Evolutionary conservation across 345 rosid species (phyloP).

Genomic region (Brassica nigra): DNA sequence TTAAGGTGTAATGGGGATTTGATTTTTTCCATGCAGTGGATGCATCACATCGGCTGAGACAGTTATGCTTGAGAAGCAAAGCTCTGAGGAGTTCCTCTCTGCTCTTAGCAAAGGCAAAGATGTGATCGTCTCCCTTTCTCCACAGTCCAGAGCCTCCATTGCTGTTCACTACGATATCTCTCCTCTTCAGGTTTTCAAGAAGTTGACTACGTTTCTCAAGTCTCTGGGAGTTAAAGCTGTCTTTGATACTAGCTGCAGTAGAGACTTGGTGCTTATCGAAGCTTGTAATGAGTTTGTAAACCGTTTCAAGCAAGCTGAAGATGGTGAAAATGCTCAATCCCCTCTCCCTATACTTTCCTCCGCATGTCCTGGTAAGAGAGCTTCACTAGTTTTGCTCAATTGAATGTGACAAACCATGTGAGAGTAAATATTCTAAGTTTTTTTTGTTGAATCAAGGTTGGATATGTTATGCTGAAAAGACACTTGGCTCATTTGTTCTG

Average conservation of each 20-base stretch:
- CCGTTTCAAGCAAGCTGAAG: constrained; percentile 58
- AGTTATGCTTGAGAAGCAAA: constrained; percentile 96
- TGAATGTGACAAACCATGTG: neutral
- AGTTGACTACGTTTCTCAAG: constrained; percentile 78
- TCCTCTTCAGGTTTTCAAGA: constrained; percentile 74
- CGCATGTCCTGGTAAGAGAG: constrained; percentile 79
- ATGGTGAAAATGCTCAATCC: constrained; percentile 42
- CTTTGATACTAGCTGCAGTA: constrained; percentile 80
- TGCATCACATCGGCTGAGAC: constrained; percentile 96
- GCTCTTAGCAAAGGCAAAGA: constrained; percentile 61
- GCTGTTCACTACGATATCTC: constrained; percentile 73
- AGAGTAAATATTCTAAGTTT: neutral
- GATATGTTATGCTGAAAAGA: constrained; percentile 98
- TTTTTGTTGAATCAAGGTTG: constrained; percentile 61
- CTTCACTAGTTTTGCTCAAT: constrained; percentile 3
- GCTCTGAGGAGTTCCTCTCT: constrained; percentile 82
- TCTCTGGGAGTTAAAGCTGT: constrained; percentile 85
- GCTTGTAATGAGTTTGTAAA: constrained; percentile 81
- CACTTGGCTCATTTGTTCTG: constrained; percentile 79
- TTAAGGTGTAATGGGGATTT: neutral
- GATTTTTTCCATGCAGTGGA: constrained; percentile 54
- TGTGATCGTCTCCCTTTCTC: constrained; percentile 73
- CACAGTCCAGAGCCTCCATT: constrained; percentile 87
- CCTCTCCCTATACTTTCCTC: constrained; percentile 84
- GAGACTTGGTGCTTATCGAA: constrained; percentile 80